Base-by-base conservation (phyloP, 2,329 filamentous ascomycete genomes). In the Neofusicoccum umdonicola region DNA sequence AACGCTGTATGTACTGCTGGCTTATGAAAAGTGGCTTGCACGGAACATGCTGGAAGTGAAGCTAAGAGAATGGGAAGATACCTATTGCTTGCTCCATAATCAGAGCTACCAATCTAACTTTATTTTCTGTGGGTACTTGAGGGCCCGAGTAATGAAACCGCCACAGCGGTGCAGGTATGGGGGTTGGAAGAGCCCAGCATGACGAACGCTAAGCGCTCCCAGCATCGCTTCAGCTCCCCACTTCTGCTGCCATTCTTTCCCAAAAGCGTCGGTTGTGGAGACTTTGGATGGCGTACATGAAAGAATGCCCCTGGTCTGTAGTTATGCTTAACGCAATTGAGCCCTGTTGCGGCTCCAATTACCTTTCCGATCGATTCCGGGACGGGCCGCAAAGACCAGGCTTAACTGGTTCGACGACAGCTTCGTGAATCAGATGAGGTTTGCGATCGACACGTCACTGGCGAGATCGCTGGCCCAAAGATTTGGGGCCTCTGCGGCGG, bases 341-440 rank as follows among this genome's bases (percentile, higher is more conserved):
- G 50, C 50, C n/a, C n/a, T 15, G 27, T 60, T 47, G 56, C 42
- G 42, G 42, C 56, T 60, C 56, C 41, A 47, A 47, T 47, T 45
- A n/a, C 41, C 56, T 37, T 60, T 60, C 56, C 56, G 56, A 47
- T 60, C 56, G 56, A 60, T 60, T n/a, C 56, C 56, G 56, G 42
- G 42, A 15, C 41, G 56, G 42, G 39, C 56, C 41, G 41, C 27
- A 47, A 44, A 45, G 39, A 45, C 54, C 22, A 58, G 31, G 31
- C 34, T 34, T 34, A 6, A 19, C n/a, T 4, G 17, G 19, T 3
- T 42, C 13, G 54, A 60, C 8, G 31, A 60, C 15, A 48, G 56
- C 39, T 41, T 34, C 51, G 8, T 19, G 52, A 34, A 44, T 57
- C 52, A 44, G 52, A 19, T 13, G 27, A 3, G 11, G 12, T 17